phyloP scores from a whole-genome alignment of 2,329 filamentous ascomycete species.

The Phialocephala sp. region DNA sequence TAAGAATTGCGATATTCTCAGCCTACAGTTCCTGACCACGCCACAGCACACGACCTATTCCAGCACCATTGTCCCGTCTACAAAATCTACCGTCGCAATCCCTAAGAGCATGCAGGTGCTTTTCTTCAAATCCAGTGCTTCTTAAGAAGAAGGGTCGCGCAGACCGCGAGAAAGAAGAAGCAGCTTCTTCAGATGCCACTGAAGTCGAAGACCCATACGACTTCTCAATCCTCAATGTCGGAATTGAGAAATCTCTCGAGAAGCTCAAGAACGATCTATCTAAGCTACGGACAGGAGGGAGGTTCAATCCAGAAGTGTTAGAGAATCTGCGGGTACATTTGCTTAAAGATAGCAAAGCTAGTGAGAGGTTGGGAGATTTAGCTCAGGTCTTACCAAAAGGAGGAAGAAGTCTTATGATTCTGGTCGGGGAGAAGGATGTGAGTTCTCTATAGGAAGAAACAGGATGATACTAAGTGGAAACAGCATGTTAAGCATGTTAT shows the following conservation, averaged over 20 bases:
- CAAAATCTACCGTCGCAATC: conserved; percentile 11
- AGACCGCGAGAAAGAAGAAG: conserved; percentile 31
- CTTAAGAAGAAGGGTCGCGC: conserved; percentile 37
- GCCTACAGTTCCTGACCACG: background rate
- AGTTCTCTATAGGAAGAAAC: conserved; percentile 36
- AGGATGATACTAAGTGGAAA: conserved; percentile 15
- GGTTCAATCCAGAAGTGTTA: conserved; percentile 65
- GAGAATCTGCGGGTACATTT: conserved; percentile 66
- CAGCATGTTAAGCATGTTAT: conserved; percentile 61
- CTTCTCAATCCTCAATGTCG: conserved; percentile 60
- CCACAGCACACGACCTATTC: background rate
- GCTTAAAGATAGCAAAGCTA: conserved; percentile 56
- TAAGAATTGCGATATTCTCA: conserved; percentile 9
- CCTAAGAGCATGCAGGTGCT: conserved; percentile 11
- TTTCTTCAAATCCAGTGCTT: conserved; percentile 28
- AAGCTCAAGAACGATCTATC: conserved; percentile 65
- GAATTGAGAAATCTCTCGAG: conserved; percentile 59
- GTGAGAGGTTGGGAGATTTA: conserved; percentile 62
- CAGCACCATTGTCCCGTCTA: background rate
- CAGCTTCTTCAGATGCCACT: conserved; percentile 11
- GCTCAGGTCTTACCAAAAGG: conserved; percentile 71
- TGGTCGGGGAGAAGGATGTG: conserved; percentile 69
- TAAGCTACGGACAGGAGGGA: conserved; percentile 65
- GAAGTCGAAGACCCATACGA: conserved; percentile 60
- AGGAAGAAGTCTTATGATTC: conserved; percentile 62